phyloP scores from a whole-genome alignment of 345 rosid species.

The Lepidium aucheri region DNA sequence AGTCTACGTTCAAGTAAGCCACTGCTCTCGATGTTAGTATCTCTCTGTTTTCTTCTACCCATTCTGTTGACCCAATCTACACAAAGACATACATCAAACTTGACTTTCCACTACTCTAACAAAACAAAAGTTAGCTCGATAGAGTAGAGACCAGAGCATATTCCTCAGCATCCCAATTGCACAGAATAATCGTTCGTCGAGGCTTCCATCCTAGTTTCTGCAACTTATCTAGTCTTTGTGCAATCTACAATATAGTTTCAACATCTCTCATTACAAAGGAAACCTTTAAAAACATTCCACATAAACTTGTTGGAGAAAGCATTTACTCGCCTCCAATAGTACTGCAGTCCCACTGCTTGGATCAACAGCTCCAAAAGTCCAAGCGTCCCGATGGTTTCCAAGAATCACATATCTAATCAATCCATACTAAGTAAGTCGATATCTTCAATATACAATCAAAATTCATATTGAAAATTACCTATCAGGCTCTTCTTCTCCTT shows the following conservation, averaged over 20 bases:
- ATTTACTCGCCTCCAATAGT: conserved; percentile 51
- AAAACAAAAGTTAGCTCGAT: background rate
- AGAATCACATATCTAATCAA: conserved; percentile 51
- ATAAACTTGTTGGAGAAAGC: background rate
- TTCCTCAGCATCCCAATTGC: conserved; percentile 95
- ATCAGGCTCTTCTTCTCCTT: conserved; percentile 80
- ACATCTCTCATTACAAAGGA: background rate
- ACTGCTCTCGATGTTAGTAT: conserved; percentile 58
- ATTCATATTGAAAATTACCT: conserved; percentile 31
- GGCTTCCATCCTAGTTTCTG: conserved; percentile 70
- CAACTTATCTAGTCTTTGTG: conserved; percentile 55
- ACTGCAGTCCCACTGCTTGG: conserved; percentile 87
- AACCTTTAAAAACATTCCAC: background rate
- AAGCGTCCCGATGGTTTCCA: conserved; percentile 91
- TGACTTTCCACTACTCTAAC: background rate
- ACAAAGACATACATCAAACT: background rate
- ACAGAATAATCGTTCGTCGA: conserved; percentile 57
- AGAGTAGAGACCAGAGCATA: conserved; percentile 60
- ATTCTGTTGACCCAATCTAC: conserved; percentile 86
- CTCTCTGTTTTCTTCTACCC: conserved; percentile 88
- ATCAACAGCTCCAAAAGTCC: conserved; percentile 91
- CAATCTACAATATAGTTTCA: conserved; percentile 36
- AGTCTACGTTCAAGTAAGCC: conserved; percentile 70
- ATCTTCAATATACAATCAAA: too few relatives aligned
- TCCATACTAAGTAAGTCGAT: background rate